Conservation (phyloP, 2,329 filamentous ascomycete species). For the Trichophyton rubrum region DNA sequence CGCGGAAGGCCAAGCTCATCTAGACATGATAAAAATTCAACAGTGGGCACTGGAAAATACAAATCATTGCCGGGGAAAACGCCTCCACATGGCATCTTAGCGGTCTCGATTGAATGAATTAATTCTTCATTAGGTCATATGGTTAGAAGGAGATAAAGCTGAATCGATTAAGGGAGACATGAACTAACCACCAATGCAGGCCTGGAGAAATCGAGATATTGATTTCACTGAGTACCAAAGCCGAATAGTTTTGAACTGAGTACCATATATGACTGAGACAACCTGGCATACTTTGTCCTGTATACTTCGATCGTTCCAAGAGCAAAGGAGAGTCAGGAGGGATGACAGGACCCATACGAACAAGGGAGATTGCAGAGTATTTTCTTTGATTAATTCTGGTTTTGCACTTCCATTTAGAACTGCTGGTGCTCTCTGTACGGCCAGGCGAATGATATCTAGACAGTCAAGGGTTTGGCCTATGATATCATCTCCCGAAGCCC, state of each 20-base stretch:
- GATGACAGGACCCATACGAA: slow-evolving; percentile 44
- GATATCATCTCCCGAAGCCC: slow-evolving; percentile 35
- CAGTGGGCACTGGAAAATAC: slow-evolving; percentile 16
- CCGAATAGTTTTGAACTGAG: slow-evolving; percentile 24
- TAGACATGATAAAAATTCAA: slow-evolving; percentile 20
- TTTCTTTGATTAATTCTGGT: slow-evolving; percentile 44
- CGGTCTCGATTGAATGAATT: slow-evolving; percentile 14
- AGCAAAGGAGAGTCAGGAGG: slow-evolving; percentile 37
- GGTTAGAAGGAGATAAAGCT: not conserved
- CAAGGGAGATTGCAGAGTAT: slow-evolving; percentile 35
- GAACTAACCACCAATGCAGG: slow-evolving; percentile 28
- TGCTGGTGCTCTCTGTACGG: slow-evolving; percentile 58
- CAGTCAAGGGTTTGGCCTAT: slow-evolving; percentile 46
- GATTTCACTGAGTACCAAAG: slow-evolving; percentile 21
- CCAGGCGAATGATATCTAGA: slow-evolving; percentile 62
- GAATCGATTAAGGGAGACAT: not conserved
- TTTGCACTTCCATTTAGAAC: slow-evolving; percentile 54
- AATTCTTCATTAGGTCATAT: slow-evolving; percentile 19
- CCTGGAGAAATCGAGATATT: slow-evolving; percentile 23
- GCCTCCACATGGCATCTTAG: not conserved
- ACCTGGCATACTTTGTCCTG: slow-evolving; percentile 28
- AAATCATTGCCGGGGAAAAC: not conserved
- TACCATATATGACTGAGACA: slow-evolving; percentile 23
- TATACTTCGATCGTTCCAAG: slow-evolving; percentile 30
- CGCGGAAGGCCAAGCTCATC: slow-evolving; percentile 23